Base-by-base conservation (phyloP, 148 eudicot genomes). In the Diospyros kaki region DNA sequence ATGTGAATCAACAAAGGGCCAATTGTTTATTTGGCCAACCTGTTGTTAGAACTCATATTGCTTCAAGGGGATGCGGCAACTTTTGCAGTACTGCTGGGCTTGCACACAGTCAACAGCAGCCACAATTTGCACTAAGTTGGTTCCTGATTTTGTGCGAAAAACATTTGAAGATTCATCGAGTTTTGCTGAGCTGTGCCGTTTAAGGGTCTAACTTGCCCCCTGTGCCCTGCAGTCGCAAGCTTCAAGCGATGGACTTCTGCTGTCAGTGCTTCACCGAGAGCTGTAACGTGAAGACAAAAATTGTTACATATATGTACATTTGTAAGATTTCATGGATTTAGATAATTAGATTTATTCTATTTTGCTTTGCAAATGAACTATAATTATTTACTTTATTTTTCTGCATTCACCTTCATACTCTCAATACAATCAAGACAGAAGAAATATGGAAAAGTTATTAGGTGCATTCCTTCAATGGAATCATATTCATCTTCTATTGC, bases 171-270 rank as follows among this genome's bases (percentile, higher is more conserved):
- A 48, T 59, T 73, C 76, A 73, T 73, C 5, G 10, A 62, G 42
- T 28, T 45, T 3, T 64, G 28, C 69, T 58, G 61, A 63, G 80
- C 18, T 75, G 81, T 44, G 69, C 39, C 28, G 15, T 75, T 50
- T 64, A 66, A 80, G 48, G 78, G 44, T 41, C 72, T 9, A 11
- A 65, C 60, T 46, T 78, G 69, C 17, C 68, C 79, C n/a, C 50
- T 74, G 54, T 77, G 76, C 41, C 28, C 12, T 40, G 62, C 66
- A 48, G 71, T 28, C 28, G 28, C 28, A 28, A 28, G 28, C 28
- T 77, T 85, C 80, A 85, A 62, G 41, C 81, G 85, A n/a, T 85
- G 85, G 39, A 82, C 74, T 74, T 84, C 87, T 18, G 81, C 76
- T 1, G 71, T 74, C n/a, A 84, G 75, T 43, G 87, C 79, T 81